Evolutionary conservation across 148 eudicot genomes (phyloP).

Genomic region (Amaranthus cruentus): DNA sequence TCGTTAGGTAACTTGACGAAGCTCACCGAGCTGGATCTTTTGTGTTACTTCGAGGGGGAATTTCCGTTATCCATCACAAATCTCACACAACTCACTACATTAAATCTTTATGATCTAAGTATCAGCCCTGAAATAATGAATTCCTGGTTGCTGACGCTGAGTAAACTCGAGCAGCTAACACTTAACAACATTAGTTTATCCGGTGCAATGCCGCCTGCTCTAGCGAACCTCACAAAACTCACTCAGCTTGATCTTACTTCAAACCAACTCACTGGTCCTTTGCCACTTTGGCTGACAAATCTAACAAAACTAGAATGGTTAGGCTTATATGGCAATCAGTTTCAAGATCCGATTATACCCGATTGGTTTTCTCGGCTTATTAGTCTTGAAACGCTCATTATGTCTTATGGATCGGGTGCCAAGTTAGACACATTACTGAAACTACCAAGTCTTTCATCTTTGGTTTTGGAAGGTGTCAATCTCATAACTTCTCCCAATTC

Average conservation of each 20-base stretch:
- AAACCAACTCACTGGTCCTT: slow-evolving; percentile 17
- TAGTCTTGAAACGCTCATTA: neutral
- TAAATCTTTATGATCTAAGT: slow-evolving; percentile 13
- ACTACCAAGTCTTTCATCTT: neutral
- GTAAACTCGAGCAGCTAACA: neutral
- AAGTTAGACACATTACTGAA: neutral
- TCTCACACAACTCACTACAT: slow-evolving; percentile 6
- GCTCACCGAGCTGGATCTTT: slow-evolving; percentile 11
- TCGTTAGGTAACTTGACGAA: slow-evolving; percentile 20
- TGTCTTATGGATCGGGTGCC: neutral
- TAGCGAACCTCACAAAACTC: slow-evolving; percentile 15
- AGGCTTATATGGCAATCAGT: slow-evolving; percentile 5
- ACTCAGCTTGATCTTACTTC: neutral
- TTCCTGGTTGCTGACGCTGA: slow-evolving; percentile 8
- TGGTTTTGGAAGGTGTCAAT: too few species aligned
- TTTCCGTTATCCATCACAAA: slow-evolving; percentile 2
- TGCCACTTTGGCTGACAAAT: slow-evolving; percentile 25
- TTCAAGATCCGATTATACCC: slow-evolving; percentile 21
- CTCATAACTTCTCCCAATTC: too few species aligned
- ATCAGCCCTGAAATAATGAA: neutral
- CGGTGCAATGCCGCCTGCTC: slow-evolving; percentile 4
- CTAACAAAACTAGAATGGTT: slow-evolving; percentile 7
- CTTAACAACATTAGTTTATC: neutral
- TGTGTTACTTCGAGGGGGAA: neutral
- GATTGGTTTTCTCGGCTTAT: slow-evolving; percentile 9